phyloP scores from a whole-genome alignment of 805 yeast genomes.

The Wickerhamomyces chaumierensis region DNA sequence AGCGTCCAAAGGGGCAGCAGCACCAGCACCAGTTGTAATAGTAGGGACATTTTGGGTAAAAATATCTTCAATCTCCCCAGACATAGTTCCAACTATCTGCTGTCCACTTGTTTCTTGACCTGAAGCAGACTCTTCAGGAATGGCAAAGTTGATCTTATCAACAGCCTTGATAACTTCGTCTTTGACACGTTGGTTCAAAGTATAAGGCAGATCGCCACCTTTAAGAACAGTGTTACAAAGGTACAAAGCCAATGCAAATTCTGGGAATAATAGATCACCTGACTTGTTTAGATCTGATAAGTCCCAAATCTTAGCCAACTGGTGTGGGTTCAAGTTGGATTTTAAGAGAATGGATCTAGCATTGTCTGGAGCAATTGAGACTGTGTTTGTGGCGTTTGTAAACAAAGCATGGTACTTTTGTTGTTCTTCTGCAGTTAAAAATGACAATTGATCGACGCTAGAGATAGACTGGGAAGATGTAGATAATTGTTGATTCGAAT shows the following conservation, averaged over 20 bases:
- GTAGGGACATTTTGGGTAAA: not conserved
- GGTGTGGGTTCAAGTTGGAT: slow-evolving; percentile 64
- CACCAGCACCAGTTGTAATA: too few relatives aligned
- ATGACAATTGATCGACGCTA: slow-evolving; percentile 46
- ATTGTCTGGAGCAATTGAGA: slow-evolving; percentile 53
- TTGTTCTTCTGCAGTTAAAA: slow-evolving; percentile 78
- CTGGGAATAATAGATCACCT: slow-evolving; percentile 83
- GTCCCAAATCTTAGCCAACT: slow-evolving; percentile 82
- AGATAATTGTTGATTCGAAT: not conserved
- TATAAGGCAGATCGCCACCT: slow-evolving; percentile 68
- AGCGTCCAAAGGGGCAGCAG: too few relatives aligned
- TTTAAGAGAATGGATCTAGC: slow-evolving; percentile 73
- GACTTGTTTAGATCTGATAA: slow-evolving; percentile 78
- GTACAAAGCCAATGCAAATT: slow-evolving; percentile 86
- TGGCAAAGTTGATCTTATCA: slow-evolving; percentile 71
- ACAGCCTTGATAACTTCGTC: slow-evolving; percentile 82
- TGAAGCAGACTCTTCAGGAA: slow-evolving; percentile 37
- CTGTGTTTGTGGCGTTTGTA: slow-evolving; percentile 53
- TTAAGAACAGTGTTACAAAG: slow-evolving; percentile 66
- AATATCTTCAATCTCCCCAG: slow-evolving; percentile 3
- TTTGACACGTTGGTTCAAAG: slow-evolving; percentile 56
- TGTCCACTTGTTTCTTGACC: not conserved
- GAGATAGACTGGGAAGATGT: too few relatives aligned
- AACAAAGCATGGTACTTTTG: slow-evolving; percentile 74
- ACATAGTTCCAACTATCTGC: not conserved